Percentiles rank a stretch among this genome's conserved stretches.
Evolutionary conservation across 371 early-diverging fungal genomes (phyloP).

Genomic region (Syncephalastrum sp.): DNA sequence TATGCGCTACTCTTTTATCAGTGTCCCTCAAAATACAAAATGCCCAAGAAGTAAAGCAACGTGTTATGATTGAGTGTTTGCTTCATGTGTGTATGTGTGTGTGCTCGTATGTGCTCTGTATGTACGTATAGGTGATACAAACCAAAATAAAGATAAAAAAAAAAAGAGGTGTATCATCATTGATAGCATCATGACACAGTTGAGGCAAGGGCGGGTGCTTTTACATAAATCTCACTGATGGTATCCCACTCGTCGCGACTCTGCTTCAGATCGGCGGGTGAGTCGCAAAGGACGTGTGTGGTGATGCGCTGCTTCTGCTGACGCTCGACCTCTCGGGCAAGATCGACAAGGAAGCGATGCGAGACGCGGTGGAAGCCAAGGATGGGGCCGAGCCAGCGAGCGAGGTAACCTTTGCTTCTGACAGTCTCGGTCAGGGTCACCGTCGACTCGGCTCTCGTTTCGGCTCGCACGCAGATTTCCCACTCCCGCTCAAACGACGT

Average conservation of each 20-base stretch:
- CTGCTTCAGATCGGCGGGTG: constrained; percentile 2
- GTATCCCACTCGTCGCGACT: constrained; percentile 1
- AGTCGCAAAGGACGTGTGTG: constrained; percentile 11
- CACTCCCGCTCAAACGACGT: constrained; percentile 19
- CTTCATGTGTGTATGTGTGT: too few species aligned
- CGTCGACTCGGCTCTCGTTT: background rate
- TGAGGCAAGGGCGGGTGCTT: constrained; percentile 7
- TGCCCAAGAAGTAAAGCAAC: too few species aligned
- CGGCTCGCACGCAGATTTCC: constrained; percentile 15
- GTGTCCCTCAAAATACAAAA: too few species aligned
- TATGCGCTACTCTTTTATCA: too few species aligned
- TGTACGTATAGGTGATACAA: too few species aligned
- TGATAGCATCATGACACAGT: constrained; percentile 1
- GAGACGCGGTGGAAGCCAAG: constrained; percentile 22
- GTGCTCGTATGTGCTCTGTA: too few species aligned
- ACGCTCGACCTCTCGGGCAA: constrained; percentile 16
- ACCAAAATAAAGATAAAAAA: too few species aligned
- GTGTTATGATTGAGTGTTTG: too few species aligned
- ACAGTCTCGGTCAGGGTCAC: constrained; percentile 18
- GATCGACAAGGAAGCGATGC: constrained; percentile 19
- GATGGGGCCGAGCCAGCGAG: constrained; percentile 22
- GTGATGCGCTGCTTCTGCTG: constrained; percentile 15
- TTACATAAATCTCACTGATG: constrained; percentile 4
- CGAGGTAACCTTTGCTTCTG: constrained; percentile 15
- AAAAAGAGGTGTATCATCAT: too few species aligned